Conservation (phyloP, 345 rosid genomes). For the Moricandia moricandioides region DNA sequence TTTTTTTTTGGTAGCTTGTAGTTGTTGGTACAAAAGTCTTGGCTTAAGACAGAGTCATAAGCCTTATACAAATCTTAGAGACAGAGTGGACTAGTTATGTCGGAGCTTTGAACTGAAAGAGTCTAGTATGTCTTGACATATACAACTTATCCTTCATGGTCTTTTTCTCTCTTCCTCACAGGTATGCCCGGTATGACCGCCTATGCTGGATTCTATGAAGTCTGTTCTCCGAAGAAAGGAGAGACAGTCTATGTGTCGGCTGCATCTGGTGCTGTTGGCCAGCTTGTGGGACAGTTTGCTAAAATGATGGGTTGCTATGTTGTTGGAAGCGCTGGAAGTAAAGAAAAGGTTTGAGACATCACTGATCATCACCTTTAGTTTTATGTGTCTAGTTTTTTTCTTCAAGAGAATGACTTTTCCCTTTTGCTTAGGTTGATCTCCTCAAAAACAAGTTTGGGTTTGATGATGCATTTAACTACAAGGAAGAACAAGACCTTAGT, state of each 20-base stretch:
- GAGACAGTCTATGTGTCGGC: conserved; percentile 49
- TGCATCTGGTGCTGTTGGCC: conserved; percentile 59
- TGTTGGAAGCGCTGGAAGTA: conserved; percentile 56
- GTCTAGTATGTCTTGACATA: neutral
- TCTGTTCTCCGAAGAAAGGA: conserved; percentile 48
- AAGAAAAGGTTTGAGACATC: conserved; percentile 43
- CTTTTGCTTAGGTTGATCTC: conserved; percentile 49
- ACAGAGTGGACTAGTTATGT: neutral
- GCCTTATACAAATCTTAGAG: neutral
- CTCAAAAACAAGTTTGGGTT: conserved; percentile 63
- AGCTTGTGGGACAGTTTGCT: conserved; percentile 55
- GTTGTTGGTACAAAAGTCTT: neutral
- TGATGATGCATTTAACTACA: conserved; percentile 75
- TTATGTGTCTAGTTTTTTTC: neutral
- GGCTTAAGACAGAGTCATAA: neutral
- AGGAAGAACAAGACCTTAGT: conserved; percentile 51
- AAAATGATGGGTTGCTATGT: conserved; percentile 53
- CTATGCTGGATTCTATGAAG: conserved; percentile 43
- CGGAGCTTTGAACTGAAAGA: neutral
- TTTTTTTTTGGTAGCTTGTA: neutral
- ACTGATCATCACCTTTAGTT: neutral
- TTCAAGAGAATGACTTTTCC: conserved; percentile 8
- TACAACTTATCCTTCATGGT: neutral
- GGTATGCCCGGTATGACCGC: conserved; percentile 59
- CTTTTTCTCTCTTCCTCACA: conserved; percentile 15